phyloP scores from a whole-genome alignment of 2,329 filamentous ascomycete genomes.

The Monilinia vaccinii-corymbosi region DNA sequence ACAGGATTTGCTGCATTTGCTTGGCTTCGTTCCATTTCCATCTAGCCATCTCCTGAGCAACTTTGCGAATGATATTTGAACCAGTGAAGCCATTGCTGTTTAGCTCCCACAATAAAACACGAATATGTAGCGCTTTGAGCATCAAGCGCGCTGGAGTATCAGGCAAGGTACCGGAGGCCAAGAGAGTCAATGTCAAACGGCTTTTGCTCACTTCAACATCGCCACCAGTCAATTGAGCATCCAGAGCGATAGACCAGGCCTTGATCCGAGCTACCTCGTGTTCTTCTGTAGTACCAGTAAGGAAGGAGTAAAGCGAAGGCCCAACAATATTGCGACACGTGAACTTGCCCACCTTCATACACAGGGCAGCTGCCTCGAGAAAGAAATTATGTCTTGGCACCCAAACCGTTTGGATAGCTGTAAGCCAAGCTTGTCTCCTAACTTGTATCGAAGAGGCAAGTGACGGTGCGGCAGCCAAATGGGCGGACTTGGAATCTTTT shows the following conservation, averaged over 20 bases:
- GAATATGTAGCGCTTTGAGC: slow-evolving; percentile 85
- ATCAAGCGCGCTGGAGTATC: slow-evolving; percentile 76
- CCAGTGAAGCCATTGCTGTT: slow-evolving; percentile 56
- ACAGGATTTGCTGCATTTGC: slow-evolving; percentile 45
- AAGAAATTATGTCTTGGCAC: slow-evolving; percentile 81
- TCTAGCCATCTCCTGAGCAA: slow-evolving; percentile 65
- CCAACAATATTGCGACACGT: slow-evolving; percentile 72
- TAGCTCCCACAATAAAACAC: slow-evolving; percentile 76
- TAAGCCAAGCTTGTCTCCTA: slow-evolving; percentile 83
- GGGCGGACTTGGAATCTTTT: slow-evolving; percentile 44
- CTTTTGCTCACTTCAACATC: slow-evolving; percentile 85
- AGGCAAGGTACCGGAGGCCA: slow-evolving; percentile 80
- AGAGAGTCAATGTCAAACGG: slow-evolving; percentile 73
- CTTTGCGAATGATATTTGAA: slow-evolving; percentile 54
- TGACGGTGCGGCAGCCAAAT: slow-evolving; percentile 51
- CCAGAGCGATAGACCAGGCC: slow-evolving; percentile 86
- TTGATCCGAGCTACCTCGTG: slow-evolving; percentile 81
- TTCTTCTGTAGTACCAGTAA: slow-evolving; percentile 74
- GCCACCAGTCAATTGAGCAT: slow-evolving; percentile 85
- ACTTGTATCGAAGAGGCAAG: slow-evolving; percentile 77
- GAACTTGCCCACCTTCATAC: slow-evolving; percentile 73
- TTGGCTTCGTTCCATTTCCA: slow-evolving; percentile 76
- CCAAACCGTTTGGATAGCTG: slow-evolving; percentile 85
- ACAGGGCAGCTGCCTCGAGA: slow-evolving; percentile 72
- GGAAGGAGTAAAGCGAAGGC: slow-evolving; percentile 62